Evolutionary conservation across 148 eudicot species (phyloP), one percentile per base, ranked within the genome.

Genomic region (Rhododendron henanense): DNA sequence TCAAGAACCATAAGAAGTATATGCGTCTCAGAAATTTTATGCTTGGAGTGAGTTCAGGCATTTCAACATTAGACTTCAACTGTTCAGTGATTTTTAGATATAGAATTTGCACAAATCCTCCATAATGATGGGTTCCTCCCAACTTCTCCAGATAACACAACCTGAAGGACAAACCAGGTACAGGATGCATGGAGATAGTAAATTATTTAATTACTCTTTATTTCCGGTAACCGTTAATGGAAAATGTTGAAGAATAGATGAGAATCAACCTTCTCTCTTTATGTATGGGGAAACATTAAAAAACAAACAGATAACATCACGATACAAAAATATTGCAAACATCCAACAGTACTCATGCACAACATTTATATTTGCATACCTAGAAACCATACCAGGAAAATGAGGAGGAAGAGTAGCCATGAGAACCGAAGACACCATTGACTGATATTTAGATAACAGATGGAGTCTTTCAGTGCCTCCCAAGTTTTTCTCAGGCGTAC

Each of bases 371-470:
- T 3, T 16, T 2, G 5, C 61, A 55, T 15, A 55, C 6, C 1
- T 55, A 87, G 81, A 44, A 86, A 71, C 85, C 88, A 51, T 92
- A 95, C 99, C 98, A 86, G 99, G 94, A 92, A 95, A 97, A 86
- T 93, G 93, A 77, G 89, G 92, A 87, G 98, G 99, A 90, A 95
- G 95, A 83, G 94, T 91, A 53, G 95, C 90, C 95, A 91, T 92
- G 84, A 97, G 96, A 88, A 94, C 92, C 44, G 99, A 97, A 85
- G 98, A 92, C 88, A 93, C 94, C 84, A 92, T 88, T 87, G 94
- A 87, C 53, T 94, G 96, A 90, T 95, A 94, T 84, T 93, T 94
- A 65, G 95, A 90, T 82, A 91, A 87, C 82, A 92, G 92, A 89
- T 90, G 87, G 45, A 57, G 75, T 63, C 88, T 89, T 69, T 92